Percentiles rank a stretch among this genome's conserved stretches.
Conservation (phyloP, 176 grass and related monocot genomes). For the Neostapfia colusana region DNA sequence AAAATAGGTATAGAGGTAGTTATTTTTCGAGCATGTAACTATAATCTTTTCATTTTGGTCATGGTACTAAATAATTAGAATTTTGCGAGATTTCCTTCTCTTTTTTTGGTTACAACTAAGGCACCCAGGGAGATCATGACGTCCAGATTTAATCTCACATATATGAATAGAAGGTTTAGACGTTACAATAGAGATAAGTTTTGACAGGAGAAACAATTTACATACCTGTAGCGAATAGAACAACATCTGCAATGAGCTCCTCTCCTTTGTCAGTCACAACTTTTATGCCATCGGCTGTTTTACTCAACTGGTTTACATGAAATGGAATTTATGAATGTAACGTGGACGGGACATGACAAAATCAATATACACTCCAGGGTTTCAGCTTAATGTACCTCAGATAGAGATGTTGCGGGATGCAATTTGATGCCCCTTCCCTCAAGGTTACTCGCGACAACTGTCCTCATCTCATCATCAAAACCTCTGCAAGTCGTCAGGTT, state of each 20-base stretch:
- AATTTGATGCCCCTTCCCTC: conserved; percentile 84
- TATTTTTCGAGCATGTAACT: not conserved
- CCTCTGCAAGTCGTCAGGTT: conserved; percentile 52
- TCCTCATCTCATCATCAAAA: conserved; percentile 96
- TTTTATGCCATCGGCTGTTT: conserved; percentile 77
- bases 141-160: not conserved
- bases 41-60: not conserved
- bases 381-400: conserved; percentile 53
- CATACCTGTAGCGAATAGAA: conserved; percentile 97
- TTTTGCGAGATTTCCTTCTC: not conserved
- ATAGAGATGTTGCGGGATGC: conserved; percentile 68
- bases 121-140: not conserved
- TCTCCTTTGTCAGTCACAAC: conserved; percentile 84
- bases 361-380: not conserved
- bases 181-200: not conserved
- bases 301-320: conserved; percentile 67
- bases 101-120: not conserved
- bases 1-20: not conserved
- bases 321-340: conserved; percentile 22
- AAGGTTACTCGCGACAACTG: conserved; percentile 84
- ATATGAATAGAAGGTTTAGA: not conserved
- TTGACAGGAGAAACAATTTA: not conserved
- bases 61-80: not conserved
- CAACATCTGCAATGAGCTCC: conserved; percentile 80
- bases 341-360: not conserved